A percentile compares a stretch with the other conserved stretches of the same genome.
Conservation (phyloP, 1,284 basidiomycete species). For the Anthracocystis walkeri region DNA sequence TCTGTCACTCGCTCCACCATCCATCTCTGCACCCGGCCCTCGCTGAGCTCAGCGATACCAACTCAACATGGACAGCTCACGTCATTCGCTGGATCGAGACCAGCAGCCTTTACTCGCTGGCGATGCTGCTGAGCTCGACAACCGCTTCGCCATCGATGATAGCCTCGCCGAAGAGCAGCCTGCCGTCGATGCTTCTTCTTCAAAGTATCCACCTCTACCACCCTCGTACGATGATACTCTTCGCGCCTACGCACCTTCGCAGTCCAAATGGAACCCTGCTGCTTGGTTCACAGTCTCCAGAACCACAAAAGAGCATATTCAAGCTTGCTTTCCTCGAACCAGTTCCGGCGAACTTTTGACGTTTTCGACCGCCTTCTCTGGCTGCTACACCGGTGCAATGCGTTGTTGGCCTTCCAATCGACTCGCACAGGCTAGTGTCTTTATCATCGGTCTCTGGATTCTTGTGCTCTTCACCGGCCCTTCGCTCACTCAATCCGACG, state of each 20-base stretch:
- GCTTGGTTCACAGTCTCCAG: conserved; percentile 46
- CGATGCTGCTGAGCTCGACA: conserved; percentile 44
- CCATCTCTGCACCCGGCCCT: neutral
- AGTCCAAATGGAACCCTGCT: conserved; percentile 38
- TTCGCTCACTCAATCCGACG: conserved; percentile 14
- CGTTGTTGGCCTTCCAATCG: conserved; percentile 59
- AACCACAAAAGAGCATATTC: conserved; percentile 50
- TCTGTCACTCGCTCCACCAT: neutral
- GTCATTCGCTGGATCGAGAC: conserved; percentile 28
- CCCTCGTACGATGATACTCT: conserved; percentile 58
- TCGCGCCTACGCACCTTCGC: conserved; percentile 27
- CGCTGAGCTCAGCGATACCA: neutral
- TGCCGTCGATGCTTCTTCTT: conserved; percentile 17
- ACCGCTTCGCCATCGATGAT: conserved; percentile 60
- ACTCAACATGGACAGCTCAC: conserved; percentile 30
- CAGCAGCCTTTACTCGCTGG: conserved; percentile 41
- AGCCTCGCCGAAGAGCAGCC: conserved; percentile 36
- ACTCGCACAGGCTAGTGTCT: conserved; percentile 56
- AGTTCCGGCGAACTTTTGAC: conserved; percentile 38
- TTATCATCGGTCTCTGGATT: conserved; percentile 58
- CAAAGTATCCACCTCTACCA: conserved; percentile 59
- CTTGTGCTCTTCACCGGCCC: conserved; percentile 56
- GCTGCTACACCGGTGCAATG: conserved; percentile 29
- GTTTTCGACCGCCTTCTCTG: conserved; percentile 36
- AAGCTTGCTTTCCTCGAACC: conserved; percentile 47